A percentile compares a stretch with the other conserved stretches of the same genome.
These are phyloP conservation scores for Malus orientalis DNA, from an alignment of 306 rosid species.

Conservation along the genomic window DNA sequence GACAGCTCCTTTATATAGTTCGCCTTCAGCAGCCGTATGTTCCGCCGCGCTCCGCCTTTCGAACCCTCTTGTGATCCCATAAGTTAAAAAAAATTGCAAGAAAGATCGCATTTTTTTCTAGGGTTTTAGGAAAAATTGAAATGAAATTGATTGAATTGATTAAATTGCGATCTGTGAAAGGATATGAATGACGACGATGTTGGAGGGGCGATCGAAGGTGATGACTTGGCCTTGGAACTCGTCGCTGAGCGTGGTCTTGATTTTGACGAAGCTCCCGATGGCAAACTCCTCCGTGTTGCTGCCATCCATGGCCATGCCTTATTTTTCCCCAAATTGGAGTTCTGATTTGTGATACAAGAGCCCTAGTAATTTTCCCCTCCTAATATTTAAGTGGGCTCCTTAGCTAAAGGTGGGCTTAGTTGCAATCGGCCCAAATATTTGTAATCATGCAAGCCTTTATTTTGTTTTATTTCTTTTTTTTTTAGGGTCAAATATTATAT, in stretches of 20 bases:
- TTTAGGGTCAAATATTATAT: no score
- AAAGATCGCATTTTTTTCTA: neutral
- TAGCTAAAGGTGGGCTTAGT: neutral
- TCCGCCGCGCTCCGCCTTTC: conserved; percentile 53
- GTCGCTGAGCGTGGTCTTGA: conserved; percentile 80
- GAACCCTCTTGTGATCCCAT: conserved; percentile 46
- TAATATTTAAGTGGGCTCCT: neutral
- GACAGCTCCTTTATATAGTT: conserved; percentile 67
- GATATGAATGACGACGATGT: conserved; percentile 82
- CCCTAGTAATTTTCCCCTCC: neutral
- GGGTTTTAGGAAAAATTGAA: conserved; percentile 6
- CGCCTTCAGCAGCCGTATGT: conserved; percentile 67
- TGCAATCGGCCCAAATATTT: neutral
- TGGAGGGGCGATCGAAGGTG: conserved; percentile 75
- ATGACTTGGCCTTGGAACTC: conserved; percentile 81
- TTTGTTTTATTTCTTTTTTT: no score
- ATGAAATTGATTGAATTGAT: neutral
- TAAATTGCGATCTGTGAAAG: conserved; percentile 7
- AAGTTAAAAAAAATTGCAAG: conserved; percentile 5
- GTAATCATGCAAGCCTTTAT: neutral
- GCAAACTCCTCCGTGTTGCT: conserved; percentile 56
- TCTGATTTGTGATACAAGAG: neutral
- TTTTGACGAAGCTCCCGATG: conserved; percentile 65
- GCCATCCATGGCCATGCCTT: conserved; percentile 48
- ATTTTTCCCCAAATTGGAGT: conserved; percentile 10